phyloP scores from a whole-genome alignment of 2,329 filamentous ascomycete species.

The Phaeosphaeria sp. region DNA sequence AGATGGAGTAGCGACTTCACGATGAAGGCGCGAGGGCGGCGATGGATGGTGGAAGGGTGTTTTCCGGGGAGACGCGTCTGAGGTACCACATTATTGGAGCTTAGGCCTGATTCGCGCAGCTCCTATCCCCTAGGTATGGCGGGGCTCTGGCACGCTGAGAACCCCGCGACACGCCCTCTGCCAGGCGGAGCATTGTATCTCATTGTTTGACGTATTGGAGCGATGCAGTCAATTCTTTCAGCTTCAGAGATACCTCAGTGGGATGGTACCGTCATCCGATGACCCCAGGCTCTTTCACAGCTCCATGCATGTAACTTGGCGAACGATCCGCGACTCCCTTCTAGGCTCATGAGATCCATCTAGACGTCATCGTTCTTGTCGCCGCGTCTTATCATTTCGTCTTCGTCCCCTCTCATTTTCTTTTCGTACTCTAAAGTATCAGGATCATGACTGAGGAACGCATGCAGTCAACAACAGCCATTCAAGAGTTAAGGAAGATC shows the following conservation, averaged over 20 bases:
- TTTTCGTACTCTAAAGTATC: background rate
- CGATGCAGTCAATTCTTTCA: background rate
- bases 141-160: conserved; percentile 17
- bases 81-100: conserved; percentile 8
- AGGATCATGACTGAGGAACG: background rate
- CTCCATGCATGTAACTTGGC: conserved; percentile 12
- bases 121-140: conserved; percentile 20
- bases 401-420: conserved; percentile 26
- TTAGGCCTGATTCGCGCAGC: conserved; percentile 30
- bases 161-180: conserved; percentile 20
- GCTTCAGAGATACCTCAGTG: background rate
- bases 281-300: conserved; percentile 11
- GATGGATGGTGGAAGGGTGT: conserved; percentile 28
- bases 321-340: conserved; percentile 9
- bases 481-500: conserved; percentile 33
- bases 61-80: conserved; percentile 37
- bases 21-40: conserved; percentile 30
- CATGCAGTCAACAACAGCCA: background rate
- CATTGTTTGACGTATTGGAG: background rate
- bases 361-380: conserved; percentile 20
- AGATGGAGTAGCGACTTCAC: conserved; percentile 33
- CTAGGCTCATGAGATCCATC: conserved; percentile 5
- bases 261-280: background rate
- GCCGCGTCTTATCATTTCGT: background rate
- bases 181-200: conserved; percentile 2